phyloP scores from a whole-genome alignment of 2,329 filamentous ascomycete genomes.

The Sporothrix pseudoabietina region DNA sequence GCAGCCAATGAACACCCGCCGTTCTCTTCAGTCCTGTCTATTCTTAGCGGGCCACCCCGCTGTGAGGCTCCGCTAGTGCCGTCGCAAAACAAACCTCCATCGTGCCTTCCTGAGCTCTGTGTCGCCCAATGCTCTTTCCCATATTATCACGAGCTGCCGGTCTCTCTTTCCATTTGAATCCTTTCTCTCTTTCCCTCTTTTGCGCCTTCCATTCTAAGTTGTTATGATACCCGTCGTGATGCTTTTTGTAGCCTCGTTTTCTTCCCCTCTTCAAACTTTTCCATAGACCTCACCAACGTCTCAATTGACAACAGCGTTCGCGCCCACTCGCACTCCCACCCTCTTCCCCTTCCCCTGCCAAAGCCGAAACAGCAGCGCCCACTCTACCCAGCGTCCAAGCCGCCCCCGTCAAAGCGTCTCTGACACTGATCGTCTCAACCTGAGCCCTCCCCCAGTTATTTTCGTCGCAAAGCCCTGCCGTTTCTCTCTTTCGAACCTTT shows the following conservation, averaged over 20 bases:
- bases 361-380: constrained; percentile 43
- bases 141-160: constrained; percentile 10
- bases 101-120: constrained; percentile 19
- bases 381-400: constrained; percentile 44
- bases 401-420: constrained; percentile 48
- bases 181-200: not conserved
- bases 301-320: not conserved
- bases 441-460: constrained; percentile 40
- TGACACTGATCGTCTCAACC: constrained; percentile 52
- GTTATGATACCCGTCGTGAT: constrained; percentile 2
- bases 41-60: constrained; percentile 33
- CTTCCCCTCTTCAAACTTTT: not conserved
- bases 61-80: constrained; percentile 26
- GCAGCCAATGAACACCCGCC: constrained; percentile 29
- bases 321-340: constrained; percentile 7
- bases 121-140: constrained; percentile 8
- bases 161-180: not conserved
- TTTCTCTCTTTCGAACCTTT: constrained; percentile 32
- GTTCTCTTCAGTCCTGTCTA: constrained; percentile 20
- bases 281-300: not conserved
- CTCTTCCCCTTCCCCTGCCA: constrained; percentile 39
- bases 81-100: constrained; percentile 22
- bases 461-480: constrained; percentile 38
- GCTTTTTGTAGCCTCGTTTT: not conserved
- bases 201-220: not conserved